These are phyloP conservation scores for Phalaenopsis aphrodite DNA, from an alignment of 106 monocot genomes.

Conservation along the genomic window DNA sequence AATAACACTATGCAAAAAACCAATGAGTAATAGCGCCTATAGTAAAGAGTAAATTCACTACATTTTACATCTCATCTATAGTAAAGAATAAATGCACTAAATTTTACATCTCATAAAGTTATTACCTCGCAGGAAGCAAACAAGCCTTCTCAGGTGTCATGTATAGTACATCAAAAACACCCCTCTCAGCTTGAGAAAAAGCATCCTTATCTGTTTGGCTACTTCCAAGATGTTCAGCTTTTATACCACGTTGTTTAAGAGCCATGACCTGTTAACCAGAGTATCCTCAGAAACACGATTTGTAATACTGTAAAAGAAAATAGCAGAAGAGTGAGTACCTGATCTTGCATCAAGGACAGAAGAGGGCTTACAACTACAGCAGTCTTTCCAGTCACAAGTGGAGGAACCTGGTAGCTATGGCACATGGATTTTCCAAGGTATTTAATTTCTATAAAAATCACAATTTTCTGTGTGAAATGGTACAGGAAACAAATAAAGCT, in stretches of 20 bases:
- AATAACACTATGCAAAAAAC: not conserved
- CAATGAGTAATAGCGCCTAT: not conserved
- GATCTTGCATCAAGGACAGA: slow-evolving; percentile 96
- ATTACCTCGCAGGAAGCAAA: slow-evolving; percentile 62
- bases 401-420: slow-evolving; percentile 89
- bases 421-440: not conserved
- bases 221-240: slow-evolving; percentile 82
- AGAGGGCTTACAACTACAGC: slow-evolving; percentile 87
- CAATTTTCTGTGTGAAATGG: not conserved
- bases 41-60: not conserved
- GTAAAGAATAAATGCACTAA: not conserved
- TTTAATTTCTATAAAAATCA: not conserved
- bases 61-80: not conserved
- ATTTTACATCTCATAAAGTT: not conserved
- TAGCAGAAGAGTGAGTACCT: slow-evolving; percentile 29
- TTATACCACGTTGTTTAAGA: slow-evolving; percentile 68
- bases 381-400: slow-evolving; percentile 63
- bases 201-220: slow-evolving; percentile 50
- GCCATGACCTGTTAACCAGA: slow-evolving; percentile 66
- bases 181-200: slow-evolving; percentile 52
- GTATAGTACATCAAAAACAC: slow-evolving; percentile 68
- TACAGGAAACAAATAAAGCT: not conserved
- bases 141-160: slow-evolving; percentile 99
- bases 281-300: slow-evolving; percentile 1
- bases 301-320: not conserved